Evolutionary conservation across 495 filamentous ascomycete species (phyloP).

Genomic region (Aspergillus saccharolyticus): DNA sequence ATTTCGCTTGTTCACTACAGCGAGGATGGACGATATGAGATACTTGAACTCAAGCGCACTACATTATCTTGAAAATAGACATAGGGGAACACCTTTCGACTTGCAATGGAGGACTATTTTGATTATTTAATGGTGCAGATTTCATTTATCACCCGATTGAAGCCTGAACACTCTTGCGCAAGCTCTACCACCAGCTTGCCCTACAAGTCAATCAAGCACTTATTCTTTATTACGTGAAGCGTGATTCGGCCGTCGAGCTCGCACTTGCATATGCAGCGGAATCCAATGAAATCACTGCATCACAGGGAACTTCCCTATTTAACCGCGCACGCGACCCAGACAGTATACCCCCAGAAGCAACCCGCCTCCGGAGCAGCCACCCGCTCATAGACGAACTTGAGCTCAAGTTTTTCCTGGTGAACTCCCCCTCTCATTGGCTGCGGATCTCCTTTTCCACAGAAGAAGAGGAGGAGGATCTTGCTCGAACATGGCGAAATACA

Average conservation of each 20-base stretch:
- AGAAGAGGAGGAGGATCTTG: no score
- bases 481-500: neutral
- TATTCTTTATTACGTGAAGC: neutral
- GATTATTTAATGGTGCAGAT: neutral
- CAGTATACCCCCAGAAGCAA: neutral
- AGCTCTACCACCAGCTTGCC: neutral
- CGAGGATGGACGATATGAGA: no score
- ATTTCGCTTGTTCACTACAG: no score
- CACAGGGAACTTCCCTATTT: neutral
- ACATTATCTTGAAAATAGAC: no score
- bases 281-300: neutral
- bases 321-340: neutral
- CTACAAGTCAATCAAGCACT: neutral
- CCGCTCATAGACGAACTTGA: neutral
- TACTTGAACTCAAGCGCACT: no score
- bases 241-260: neutral
- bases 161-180: neutral
- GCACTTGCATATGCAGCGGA: neutral
- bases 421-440: neutral
- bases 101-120: no score
- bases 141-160: neutral
- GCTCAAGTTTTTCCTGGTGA: neutral
- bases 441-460: neutral
- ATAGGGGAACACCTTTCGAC: no score
- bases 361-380: neutral